phyloP scores from a whole-genome alignment of 768 basidiomycete genomes.

The Coprinopsis marcescibilis region DNA sequence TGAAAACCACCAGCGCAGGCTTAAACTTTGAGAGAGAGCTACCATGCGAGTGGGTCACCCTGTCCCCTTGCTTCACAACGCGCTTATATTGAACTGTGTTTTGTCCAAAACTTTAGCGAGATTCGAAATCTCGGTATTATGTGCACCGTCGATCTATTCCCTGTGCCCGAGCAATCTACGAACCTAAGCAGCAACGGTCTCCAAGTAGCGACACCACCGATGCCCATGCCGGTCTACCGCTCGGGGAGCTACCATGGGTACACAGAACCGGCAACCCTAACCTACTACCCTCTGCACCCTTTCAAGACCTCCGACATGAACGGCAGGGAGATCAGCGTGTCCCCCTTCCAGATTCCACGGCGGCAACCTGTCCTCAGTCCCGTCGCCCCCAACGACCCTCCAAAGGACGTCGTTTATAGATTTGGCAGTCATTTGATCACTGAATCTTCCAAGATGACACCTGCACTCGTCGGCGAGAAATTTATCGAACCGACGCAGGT shows the following conservation, averaged over 20 bases:
- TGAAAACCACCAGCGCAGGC: conserved; percentile 34
- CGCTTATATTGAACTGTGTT: conserved; percentile 8
- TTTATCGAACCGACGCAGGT: conserved; percentile 50
- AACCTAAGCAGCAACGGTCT: conserved; percentile 12
- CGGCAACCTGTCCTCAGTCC: conserved; percentile 29
- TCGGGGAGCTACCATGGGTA: conserved; percentile 10
- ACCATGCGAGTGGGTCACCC: conserved; percentile 38
- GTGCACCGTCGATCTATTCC: conserved; percentile 69
- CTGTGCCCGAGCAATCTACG: conserved; percentile 35
- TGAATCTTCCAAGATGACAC: conserved; percentile 40
- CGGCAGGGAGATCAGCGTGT: conserved; percentile 16
- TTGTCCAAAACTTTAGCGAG: conserved; percentile 29
- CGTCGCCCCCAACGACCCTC: conserved; percentile 22
- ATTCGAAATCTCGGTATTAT: conserved; percentile 54
- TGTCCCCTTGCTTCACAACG: conserved; percentile 6
- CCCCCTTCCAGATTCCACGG: conserved; percentile 32
- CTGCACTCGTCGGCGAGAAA: conserved; percentile 56
- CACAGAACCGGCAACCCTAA: conserved; percentile 18
- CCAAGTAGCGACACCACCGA: conserved; percentile 1
- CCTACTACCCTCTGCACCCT: conserved; percentile 34
- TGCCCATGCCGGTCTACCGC: conserved; percentile 6
- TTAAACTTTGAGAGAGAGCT: conserved; percentile 43
- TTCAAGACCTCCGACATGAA: conserved; percentile 25
- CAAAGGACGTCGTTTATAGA: conserved; percentile 26
- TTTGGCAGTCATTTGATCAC: conserved; percentile 31